phyloP scores from a whole-genome alignment of 2,329 filamentous ascomycete genomes.

The Xylaria hypoxylon region DNA sequence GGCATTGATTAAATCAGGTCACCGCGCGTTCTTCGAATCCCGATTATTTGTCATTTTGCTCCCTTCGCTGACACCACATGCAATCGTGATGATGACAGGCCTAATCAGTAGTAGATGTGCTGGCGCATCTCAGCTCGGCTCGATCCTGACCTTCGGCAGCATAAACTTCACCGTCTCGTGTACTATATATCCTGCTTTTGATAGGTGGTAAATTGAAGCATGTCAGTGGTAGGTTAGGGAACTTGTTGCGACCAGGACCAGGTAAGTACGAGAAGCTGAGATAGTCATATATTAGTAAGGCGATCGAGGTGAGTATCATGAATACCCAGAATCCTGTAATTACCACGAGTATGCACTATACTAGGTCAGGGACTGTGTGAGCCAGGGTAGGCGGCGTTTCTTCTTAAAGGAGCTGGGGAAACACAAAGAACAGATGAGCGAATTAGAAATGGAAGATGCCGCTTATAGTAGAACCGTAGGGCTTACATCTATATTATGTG shows the following conservation, averaged over 20 bases:
- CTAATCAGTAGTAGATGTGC: not conserved
- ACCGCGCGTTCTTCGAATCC: constrained; percentile 3
- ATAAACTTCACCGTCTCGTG: not conserved
- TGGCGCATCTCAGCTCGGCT: constrained; percentile 3
- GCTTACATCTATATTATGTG: no score
- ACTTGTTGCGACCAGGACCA: not conserved
- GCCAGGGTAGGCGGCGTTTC: no score
- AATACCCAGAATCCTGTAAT: no score
- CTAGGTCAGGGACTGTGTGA: no score
- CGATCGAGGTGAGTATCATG: no score
- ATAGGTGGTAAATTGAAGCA: not conserved
- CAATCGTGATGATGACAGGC: not conserved
- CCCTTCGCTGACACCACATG: no score
- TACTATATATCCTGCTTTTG: not conserved
- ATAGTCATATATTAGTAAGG: not conserved
- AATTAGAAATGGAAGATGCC: no score
- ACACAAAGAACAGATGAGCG: no score
- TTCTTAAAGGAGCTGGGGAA: no score
- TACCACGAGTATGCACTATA: no score
- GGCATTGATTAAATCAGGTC: constrained; percentile 3
- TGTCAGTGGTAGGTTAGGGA: not conserved
- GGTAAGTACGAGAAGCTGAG: not conserved
- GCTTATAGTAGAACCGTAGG: no score
- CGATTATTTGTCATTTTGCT: constrained; percentile 8
- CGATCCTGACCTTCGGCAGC: not conserved